phyloP scores from a whole-genome alignment of 2,329 filamentous ascomycete species.

The Fusarium nisikadoi region DNA sequence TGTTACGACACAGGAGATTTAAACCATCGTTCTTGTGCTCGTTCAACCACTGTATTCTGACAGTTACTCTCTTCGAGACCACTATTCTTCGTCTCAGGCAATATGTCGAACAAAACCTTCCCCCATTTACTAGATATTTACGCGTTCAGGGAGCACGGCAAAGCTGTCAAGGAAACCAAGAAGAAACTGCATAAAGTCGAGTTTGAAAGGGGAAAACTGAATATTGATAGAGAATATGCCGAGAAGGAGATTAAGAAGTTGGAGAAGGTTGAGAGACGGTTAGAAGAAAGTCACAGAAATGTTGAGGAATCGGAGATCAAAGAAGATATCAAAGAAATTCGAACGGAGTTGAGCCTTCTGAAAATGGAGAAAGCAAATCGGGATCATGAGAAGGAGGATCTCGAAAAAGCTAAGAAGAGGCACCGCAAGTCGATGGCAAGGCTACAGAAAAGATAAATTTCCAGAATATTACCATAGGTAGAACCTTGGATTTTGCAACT shows the following conservation, averaged over 20 bases:
- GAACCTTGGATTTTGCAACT: neutral
- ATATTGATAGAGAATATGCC: neutral
- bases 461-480: fast-evolving
- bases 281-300: neutral
- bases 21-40: neutral
- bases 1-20: neutral
- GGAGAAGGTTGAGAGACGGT: too few relatives aligned
- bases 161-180: neutral
- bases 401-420: neutral
- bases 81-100: neutral
- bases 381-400: neutral
- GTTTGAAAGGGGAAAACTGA: neutral
- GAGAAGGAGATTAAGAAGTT: neutral
- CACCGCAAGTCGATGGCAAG: neutral
- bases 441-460: neutral
- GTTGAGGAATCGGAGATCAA: neutral
- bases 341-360: neutral
- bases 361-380: neutral
- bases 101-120: neutral
- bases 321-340: neutral
- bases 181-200: neutral
- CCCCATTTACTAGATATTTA: neutral
- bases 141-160: neutral
- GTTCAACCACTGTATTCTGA: fast-evolving
- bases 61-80: neutral